Base-by-base conservation (phyloP, 1,284 basidiomycete species). In the Moesziomyces sp. region DNA sequence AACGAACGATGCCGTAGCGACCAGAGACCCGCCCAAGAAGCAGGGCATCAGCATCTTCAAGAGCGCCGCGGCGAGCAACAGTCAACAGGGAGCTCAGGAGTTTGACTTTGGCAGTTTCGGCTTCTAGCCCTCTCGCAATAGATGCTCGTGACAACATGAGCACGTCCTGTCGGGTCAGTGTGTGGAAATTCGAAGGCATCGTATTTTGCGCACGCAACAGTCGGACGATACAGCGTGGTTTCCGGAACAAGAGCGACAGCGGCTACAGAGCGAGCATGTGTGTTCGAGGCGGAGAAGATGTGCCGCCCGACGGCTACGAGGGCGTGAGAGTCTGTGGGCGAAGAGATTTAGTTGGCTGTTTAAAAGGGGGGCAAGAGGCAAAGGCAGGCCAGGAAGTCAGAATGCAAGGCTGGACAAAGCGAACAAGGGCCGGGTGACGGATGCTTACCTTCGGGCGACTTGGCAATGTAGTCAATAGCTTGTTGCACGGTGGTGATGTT, bases 381-480 rank as follows among this genome's bases (percentile, higher is more conserved):
- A 21, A 19, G 5, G 14, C 18, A 21, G 8, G 5, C 2, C 7
- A 43, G 42, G 18, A n/a, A n/a, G n/a, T n/a, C n/a, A n/a, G n/a
- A n/a, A n/a, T n/a, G n/a, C n/a, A n/a, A n/a, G n/a, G n/a, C n/a
- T n/a, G n/a, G n/a, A n/a, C n/a, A n/a, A n/a, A n/a, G n/a, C n/a
- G n/a, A n/a, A n/a, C n/a, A n/a, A n/a, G n/a, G n/a, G n/a, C n/a
- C n/a, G n/a, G n/a, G n/a, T n/a, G n/a, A n/a, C n/a, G 13, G 30
- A 43, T 35, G 24, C 79, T 76, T 65, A 81, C 82, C 94, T 87
- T 92, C 93, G 74, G 94, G 93, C 52, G 93, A 93, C 87, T 96
- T 94, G 82, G 90, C 90, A 86, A 99, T 94, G 86, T 99, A 99
- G 86, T 98, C 93, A 84, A 99, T 94, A 58, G 96, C 96, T 86